phyloP scores from a whole-genome alignment of 23 red algal species.

The Pyropia yezoensis region DNA sequence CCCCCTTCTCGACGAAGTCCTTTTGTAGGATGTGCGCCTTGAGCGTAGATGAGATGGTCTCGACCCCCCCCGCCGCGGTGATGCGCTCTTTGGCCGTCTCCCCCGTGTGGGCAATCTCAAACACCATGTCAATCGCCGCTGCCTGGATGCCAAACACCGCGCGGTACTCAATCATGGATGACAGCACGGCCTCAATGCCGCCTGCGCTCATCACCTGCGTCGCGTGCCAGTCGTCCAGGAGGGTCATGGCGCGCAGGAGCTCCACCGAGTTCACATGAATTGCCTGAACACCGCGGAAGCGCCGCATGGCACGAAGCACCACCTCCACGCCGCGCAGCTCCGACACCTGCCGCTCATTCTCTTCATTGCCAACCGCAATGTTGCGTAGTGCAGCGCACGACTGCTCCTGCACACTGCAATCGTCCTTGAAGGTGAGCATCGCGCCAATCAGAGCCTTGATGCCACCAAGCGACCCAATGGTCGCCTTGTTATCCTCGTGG shows the following conservation, averaged over 20 bases:
- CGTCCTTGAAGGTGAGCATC: slow-evolving; percentile 7
- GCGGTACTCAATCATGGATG: slow-evolving; percentile 18
- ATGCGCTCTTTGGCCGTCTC: too few relatives aligned
- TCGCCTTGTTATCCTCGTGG: neutral
- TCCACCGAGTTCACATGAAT: slow-evolving; percentile 4
- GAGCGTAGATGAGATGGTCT: too few relatives aligned
- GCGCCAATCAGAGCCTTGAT: neutral
- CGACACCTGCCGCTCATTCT: slow-evolving; percentile 1
- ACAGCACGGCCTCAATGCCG: slow-evolving; percentile 1
- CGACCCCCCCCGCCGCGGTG: too few relatives aligned
- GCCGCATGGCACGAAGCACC: slow-evolving; percentile 9
- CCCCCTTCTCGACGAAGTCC: too few relatives aligned
- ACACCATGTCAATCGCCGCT: slow-evolving; percentile 10
- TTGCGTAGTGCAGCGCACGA: slow-evolving; percentile 2
- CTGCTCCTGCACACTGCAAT: neutral
- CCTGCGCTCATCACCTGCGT: neutral
- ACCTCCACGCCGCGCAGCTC: slow-evolving; percentile 7
- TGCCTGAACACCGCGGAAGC: neutral
- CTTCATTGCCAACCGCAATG: slow-evolving; percentile 3
- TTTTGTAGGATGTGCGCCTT: too few relatives aligned
- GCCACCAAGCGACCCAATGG: slow-evolving; percentile 1
- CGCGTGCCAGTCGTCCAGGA: neutral
- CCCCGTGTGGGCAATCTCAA: too few relatives aligned
- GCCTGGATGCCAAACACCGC: neutral
- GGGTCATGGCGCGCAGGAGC: neutral